Conservation (phyloP, 176 grass and related monocot species). For the Bonia amplexicaulis region DNA sequence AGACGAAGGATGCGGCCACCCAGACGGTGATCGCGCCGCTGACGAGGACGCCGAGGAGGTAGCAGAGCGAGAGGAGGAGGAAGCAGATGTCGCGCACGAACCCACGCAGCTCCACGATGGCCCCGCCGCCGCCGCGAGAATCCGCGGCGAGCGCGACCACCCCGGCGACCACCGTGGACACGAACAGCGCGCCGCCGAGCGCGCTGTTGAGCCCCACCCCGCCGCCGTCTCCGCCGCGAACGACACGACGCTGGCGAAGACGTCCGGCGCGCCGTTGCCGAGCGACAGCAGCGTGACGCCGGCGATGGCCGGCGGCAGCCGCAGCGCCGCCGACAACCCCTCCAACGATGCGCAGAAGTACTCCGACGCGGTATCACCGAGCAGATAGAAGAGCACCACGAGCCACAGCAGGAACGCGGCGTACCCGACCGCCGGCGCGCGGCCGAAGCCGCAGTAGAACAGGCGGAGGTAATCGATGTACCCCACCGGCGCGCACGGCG, state of each 20-base stretch:
- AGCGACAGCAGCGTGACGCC: slow-evolving; percentile 86
- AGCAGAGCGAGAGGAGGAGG: slow-evolving; percentile 68
- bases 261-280: slow-evolving; percentile 82
- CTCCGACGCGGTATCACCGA: slow-evolving; percentile 72
- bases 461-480: slow-evolving; percentile 75
- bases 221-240: slow-evolving; percentile 43
- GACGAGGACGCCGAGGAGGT: slow-evolving; percentile 47
- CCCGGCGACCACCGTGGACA: slow-evolving; percentile 77
- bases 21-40: slow-evolving; percentile 59
- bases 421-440: slow-evolving; percentile 31
- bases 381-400: slow-evolving; percentile 68
- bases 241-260: slow-evolving; percentile 77
- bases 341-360: slow-evolving; percentile 89
- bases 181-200: slow-evolving; percentile 77
- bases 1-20: slow-evolving; percentile 66
- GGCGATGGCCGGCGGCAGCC: slow-evolving; percentile 69
- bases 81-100: slow-evolving; percentile 79
- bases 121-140: not conserved
- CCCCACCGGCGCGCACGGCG: slow-evolving; percentile 43
- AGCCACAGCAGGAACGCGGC: slow-evolving; percentile 55
- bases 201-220: slow-evolving; percentile 65
- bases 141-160: slow-evolving; percentile 48
- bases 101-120: slow-evolving; percentile 45
- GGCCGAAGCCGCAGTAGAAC: slow-evolving; percentile 67
- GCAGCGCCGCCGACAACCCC: slow-evolving; percentile 52